Base-by-base conservation (phyloP, 192 early-diverging fungal species). In the Thoreauomyces humboldtii region DNA sequence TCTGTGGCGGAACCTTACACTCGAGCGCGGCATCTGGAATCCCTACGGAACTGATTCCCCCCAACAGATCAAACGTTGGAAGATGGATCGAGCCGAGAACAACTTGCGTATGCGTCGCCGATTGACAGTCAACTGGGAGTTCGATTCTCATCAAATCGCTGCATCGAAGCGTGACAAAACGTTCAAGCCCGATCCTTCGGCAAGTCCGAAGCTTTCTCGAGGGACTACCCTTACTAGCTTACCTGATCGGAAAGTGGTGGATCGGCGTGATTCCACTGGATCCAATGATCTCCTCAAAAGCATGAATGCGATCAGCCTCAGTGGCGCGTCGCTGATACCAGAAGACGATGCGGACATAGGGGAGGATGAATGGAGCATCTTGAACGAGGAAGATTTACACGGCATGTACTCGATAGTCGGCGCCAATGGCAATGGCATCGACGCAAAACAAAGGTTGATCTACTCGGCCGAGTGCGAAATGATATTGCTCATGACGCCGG, bases 401-500 rank as follows among this genome's bases (percentile, higher is more conserved):
- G 58, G 21, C 42, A 43, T 47, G 46, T 47, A 27, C 36, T 7
- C 36, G 6, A 60, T 44, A 14, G 17, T 25, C 28, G 24, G 58
- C 28, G 14, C 15, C 14, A 27, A 47, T 31, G 42, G 32, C 11
- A 29, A 11, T 5, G 15, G 21, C 17, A 21, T 25, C 33, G 32
- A 51, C 70, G 55, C 11, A 4, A 34, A 44, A 6, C 68, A 75
- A 42, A 63, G 59, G 7, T 53, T 70, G 24, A 5, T 79, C 2
- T 73, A 46, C 42, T 32, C 65, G 17, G 54, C 46, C 5, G 77
- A 79, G 15, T 74, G 73, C 61, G 74, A 77, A 43, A 59, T 79
- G 68, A 81, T 81, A n/a, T 29, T 79, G 7, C 57, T 76, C 21
- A 76, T 79, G 74, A 77, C 77, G 7, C 48, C 77, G 2, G 66